Base-by-base conservation (phyloP, 345 rosid genomes). In the Cochlearia excelsa region DNA sequence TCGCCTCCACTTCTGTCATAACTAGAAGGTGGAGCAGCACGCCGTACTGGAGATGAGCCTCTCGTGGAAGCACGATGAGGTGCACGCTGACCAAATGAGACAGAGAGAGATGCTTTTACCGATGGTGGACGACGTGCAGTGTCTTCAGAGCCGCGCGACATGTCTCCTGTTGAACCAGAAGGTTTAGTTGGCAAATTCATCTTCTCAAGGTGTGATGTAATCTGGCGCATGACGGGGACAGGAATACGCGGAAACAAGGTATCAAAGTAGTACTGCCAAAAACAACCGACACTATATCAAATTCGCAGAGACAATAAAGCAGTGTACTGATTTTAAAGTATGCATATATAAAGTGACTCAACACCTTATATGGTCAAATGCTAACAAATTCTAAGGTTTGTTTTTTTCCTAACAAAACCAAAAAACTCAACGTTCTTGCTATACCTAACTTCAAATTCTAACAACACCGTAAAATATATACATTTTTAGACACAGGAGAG, bases 41-140 rank as follows among this genome's bases (percentile, higher is more conserved):
- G 94, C 6, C 96, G 92, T 62, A 93, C 86, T 30, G 99, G 99
- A 2, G 99, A 93, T 0, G 96, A 93, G 74, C 87, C 97, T 78
- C 99, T 78, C 48, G 99, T 93, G 30, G 99, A 93, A 44, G 99
- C 97, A 56, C 97, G 96, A 52, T 93, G 99, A 1, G 99, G 99
- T 53, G 99, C 99, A 41, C 97, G 97, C 83, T 93, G 99, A 51
- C 99, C 97, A 70, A 93, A 93, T 38, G 99, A 93, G 48, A 93
- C 99, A 16, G 99, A 93, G 53, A 93, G 97, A 35, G 99, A 86
- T 63, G 99, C 99, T 84, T 93, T 93, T 60, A 93, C 99, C 11
- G 99, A 93, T 8, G 99, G 99, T 4, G 99, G 99, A 5, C 99
- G 83, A 33, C 97, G 92, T 6, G 99, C 97, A 27, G 90, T 87